These are phyloP conservation scores for Iris pallida DNA, from an alignment of 116 monocot species.

Conservation along the genomic window DNA sequence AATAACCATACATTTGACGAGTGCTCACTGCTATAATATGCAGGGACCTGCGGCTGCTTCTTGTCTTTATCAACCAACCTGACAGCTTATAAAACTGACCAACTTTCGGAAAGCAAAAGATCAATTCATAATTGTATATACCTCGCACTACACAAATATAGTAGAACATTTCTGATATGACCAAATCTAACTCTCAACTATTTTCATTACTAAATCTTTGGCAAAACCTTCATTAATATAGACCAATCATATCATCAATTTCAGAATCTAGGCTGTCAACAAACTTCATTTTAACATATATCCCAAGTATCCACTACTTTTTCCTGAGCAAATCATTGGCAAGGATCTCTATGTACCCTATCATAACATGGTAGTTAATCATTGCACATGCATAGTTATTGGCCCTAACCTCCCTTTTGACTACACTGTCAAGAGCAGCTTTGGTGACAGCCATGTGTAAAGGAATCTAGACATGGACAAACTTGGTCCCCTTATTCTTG, in stretches of 20 bases:
- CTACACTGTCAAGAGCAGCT: neutral
- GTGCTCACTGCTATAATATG: too few species aligned
- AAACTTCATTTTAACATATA: neutral
- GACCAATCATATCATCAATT: neutral
- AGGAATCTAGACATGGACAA: constrained; percentile 20
- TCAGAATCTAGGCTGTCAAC: constrained; percentile 1
- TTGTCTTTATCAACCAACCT: too few species aligned
- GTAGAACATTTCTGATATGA: too few species aligned
- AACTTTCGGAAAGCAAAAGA: too few species aligned
- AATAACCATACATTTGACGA: too few species aligned
- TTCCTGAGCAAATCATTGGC: neutral
- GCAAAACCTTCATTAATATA: too few species aligned
- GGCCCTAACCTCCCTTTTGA: neutral
- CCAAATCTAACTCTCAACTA: too few species aligned
- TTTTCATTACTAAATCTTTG: too few species aligned
- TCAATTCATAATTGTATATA: too few species aligned
- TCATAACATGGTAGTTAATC: neutral
- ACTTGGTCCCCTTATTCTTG: constrained; percentile 15
- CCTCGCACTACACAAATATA: too few species aligned
- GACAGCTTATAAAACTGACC: too few species aligned
- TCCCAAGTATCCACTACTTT: neutral
- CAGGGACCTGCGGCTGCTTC: too few species aligned
- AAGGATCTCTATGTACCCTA: neutral
- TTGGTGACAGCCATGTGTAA: constrained; percentile 14
- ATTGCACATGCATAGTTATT: neutral